A percentile compares a stretch with the other conserved stretches of the same genome.
phyloP scores from a whole-genome alignment of 1,284 basidiomycete genomes.

The Puccinia sorghi region DNA sequence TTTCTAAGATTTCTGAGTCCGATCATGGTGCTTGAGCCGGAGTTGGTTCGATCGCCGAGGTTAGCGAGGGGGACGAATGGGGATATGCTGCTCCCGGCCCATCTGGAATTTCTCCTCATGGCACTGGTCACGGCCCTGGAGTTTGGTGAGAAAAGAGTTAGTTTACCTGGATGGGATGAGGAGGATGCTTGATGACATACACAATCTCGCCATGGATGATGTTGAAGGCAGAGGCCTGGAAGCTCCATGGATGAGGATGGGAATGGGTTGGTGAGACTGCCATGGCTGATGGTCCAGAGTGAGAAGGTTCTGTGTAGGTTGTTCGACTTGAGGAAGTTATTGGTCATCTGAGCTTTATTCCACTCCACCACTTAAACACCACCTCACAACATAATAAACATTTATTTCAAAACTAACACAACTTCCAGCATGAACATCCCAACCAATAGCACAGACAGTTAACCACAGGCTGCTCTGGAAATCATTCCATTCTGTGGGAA shows the following conservation, averaged over 20 bases:
- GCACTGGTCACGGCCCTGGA: slow-evolving; percentile 43
- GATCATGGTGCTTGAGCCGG: slow-evolving; percentile 1
- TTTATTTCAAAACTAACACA: too few species aligned
- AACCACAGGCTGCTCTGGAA: too few species aligned
- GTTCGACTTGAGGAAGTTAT: not conserved
- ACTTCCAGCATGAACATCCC: too few species aligned
- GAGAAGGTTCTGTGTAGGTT: not conserved
- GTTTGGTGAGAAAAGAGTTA: not conserved
- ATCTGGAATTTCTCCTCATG: slow-evolving; percentile 43
- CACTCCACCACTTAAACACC: too few species aligned
- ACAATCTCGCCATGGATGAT: slow-evolving; percentile 50
- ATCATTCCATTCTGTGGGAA: too few species aligned
- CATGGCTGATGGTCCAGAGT: not conserved
- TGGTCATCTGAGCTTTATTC: too few species aligned
- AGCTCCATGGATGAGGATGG: slow-evolving; percentile 8
- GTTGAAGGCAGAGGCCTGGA: slow-evolving; percentile 32
- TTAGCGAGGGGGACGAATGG: slow-evolving; percentile 13
- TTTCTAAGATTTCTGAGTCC: slow-evolving; percentile 36
- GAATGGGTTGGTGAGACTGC: not conserved
- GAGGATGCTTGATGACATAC: not conserved
- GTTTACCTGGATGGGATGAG: not conserved
- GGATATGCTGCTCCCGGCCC: slow-evolving; percentile 22
- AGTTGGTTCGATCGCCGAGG: not conserved
- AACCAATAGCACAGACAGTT: too few species aligned
- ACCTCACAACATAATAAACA: too few species aligned